These are phyloP conservation scores for Lindgomyces ingoldianus DNA, from an alignment of 495 filamentous ascomycete genomes.

Conservation along the genomic window DNA sequence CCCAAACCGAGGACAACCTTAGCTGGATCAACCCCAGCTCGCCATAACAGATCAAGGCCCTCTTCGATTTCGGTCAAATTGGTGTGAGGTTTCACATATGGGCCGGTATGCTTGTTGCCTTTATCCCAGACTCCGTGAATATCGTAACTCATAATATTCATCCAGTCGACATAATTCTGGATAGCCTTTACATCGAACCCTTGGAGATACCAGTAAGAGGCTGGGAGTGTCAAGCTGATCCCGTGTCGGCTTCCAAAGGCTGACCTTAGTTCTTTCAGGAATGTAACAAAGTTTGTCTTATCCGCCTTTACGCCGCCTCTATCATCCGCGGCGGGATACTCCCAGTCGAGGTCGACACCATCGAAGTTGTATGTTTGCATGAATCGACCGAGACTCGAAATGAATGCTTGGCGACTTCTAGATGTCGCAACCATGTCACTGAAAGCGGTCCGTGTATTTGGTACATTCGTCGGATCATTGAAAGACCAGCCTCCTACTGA, in stretches of 20 bases:
- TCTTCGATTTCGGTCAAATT: constrained; percentile 60
- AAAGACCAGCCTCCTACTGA: constrained; percentile 9
- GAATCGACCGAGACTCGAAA: constrained; percentile 48
- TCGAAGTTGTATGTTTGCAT: constrained; percentile 53
- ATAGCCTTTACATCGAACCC: constrained; percentile 15
- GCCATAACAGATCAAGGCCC: constrained; percentile 54
- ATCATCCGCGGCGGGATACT: constrained; percentile 55
- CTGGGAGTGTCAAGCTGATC: constrained; percentile 47
- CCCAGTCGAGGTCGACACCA: constrained; percentile 56
- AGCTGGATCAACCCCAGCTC: constrained; percentile 48
- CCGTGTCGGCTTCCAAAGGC: constrained; percentile 45
- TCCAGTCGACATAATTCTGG: constrained; percentile 9
- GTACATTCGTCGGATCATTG: background rate
- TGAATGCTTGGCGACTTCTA: constrained; percentile 46
- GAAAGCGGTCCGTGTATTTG: constrained; percentile 44
- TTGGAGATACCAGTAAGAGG: background rate
- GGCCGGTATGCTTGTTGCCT: constrained; percentile 37
- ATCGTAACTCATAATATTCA: constrained; percentile 27
- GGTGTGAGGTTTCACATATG: constrained; percentile 50
- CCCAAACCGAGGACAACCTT: constrained; percentile 54
- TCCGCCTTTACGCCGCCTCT: constrained; percentile 50
- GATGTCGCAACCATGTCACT: constrained; percentile 39
- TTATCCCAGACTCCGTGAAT: constrained; percentile 14
- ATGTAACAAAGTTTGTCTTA: constrained; percentile 47
- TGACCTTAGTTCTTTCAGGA: constrained; percentile 50